Evolutionary conservation across 345 rosid genomes (phyloP), one percentile per base, ranked within the genome.

Genomic region (Toxicodendron radicans): DNA sequence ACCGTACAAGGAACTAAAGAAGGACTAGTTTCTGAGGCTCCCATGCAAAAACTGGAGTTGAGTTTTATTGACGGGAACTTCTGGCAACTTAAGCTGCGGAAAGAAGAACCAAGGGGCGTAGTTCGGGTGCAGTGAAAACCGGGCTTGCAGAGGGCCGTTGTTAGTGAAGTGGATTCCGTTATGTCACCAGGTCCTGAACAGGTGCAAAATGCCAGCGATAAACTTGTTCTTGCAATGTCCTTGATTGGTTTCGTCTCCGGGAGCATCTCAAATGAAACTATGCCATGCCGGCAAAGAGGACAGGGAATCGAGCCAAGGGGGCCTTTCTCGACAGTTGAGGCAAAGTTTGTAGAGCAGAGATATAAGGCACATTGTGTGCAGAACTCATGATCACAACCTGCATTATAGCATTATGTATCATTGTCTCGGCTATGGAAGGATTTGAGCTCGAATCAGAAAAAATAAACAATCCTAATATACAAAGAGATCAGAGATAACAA

Each of bases 381-480:
- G 83, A 92, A 95, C 79, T 92, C 97, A 46, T 93, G 98, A 74
- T 82, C 91, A 72, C 98, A 95, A 46, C 99, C 94, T 95, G 89
- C 85, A 78, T 4, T 32, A 64, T 24, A 38, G 17, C 17, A 64
- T n/a, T 58, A 24, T 13, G 9, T 30, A 56, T 43, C 11, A 24
- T 43, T 41, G 38, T 10, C 63, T 64, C 2, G 1, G 17, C 24
- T 20, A 35, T 35, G 38, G 38, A 49, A 49, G 8, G 5, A 49
- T 49, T 13, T 49, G 17, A 11, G 53, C 17, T 11, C 17, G 18
- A 49, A 10, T 8, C 13, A 0, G 17, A 49, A 13, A 49, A 49
- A 10, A 3, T 12, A 49, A 49, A 13, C 18, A 6, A 51, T 3
- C 18, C 54, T 14, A 2, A 16, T 51, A 13, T 51, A 17, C 54